Evolutionary conservation across 352 stramenopile genomes (phyloP), one percentile per base, ranked within the genome.

Genomic region (Salisapilia sapeloensis): DNA sequence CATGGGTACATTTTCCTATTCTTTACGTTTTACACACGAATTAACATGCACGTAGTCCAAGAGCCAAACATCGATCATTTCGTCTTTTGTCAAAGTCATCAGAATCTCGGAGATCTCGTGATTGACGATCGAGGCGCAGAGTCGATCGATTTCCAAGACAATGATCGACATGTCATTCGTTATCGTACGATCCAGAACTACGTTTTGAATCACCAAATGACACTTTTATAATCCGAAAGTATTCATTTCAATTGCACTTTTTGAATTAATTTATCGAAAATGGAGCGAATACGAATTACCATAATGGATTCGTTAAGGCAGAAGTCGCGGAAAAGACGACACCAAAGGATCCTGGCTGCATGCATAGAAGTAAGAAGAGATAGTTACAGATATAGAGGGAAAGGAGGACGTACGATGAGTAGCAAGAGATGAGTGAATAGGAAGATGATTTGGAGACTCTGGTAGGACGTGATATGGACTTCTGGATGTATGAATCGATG

Each of bases 41-140:
- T 1, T 11, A 35, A 12, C 14, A 28, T 15, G 1, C 13, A 33
- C 17, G 15, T 25, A 89, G 72, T 84, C 5, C n/a, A 57, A 1
- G 43, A 78, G 32, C 74, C 74, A 2, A 61, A 86, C 44, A 32
- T 90, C 16, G 67, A 90, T 34, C 49, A 45, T 20, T 90, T 90
- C 40, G 74, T 90, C 19, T 85, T 90, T 33, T 85, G 70, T 37
- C 57, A 85, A 46, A 78, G 64, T 40, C 69, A 66, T 26, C 42
- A 44, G 10, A 50, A 56, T 10, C 50, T 75, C 4, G 54, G 58
- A 2, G 48, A 69, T 19, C 45, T 90, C 24, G 58, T 82, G 52
- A 63, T 53, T 18, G 74, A 90, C 38, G 70, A 90, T 37, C 63
- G 65, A 12, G 74, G 74, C 16, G 46, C 55, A 16, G 66, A 80